A percentile compares a stretch with the other conserved stretches of the same genome.
These are phyloP conservation scores for Symbiodinium pilosum DNA, from an alignment of 73 alveolate species.

Conservation along the genomic window DNA sequence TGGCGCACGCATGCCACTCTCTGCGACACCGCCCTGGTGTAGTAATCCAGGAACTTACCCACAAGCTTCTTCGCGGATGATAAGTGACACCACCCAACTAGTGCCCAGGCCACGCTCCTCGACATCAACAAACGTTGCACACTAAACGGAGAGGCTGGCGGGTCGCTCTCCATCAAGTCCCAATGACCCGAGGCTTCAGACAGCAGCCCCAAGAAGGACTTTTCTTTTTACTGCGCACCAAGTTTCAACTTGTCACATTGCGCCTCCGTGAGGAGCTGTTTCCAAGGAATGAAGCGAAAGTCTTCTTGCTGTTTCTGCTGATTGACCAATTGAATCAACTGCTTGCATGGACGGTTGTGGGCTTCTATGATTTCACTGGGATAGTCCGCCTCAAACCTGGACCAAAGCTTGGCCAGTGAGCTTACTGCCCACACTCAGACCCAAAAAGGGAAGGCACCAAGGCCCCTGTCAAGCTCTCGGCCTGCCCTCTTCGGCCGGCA, in stretches of 20 bases:
- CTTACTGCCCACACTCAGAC: background rate
- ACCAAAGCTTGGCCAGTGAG: background rate
- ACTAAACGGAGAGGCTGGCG: background rate
- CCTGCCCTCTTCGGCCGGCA: background rate
- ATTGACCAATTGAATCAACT: conserved; percentile 7
- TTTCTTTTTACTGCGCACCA: background rate
- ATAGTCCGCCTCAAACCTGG: background rate
- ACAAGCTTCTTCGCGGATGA: background rate
- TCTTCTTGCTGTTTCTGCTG: background rate
- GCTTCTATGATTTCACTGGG: conserved; percentile 8
- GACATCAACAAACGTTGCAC: conserved; percentile 9
- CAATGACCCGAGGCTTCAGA: conserved; percentile 2
- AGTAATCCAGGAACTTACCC: background rate
- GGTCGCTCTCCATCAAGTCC: background rate
- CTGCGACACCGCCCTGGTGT: background rate
- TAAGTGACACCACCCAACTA: conserved; percentile 25
- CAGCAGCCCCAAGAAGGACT: background rate
- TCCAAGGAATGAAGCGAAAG: conserved; percentile 58
- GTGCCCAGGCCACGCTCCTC: background rate
- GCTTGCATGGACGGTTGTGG: conserved; percentile 31
- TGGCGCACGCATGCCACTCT: background rate
- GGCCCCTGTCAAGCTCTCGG: background rate
- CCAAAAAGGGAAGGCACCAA: background rate
- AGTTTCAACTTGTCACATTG: background rate
- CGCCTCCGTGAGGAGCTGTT: background rate